phyloP scores from a whole-genome alignment of 495 filamentous ascomycete species.

The Cudoniella acicularis region DNA sequence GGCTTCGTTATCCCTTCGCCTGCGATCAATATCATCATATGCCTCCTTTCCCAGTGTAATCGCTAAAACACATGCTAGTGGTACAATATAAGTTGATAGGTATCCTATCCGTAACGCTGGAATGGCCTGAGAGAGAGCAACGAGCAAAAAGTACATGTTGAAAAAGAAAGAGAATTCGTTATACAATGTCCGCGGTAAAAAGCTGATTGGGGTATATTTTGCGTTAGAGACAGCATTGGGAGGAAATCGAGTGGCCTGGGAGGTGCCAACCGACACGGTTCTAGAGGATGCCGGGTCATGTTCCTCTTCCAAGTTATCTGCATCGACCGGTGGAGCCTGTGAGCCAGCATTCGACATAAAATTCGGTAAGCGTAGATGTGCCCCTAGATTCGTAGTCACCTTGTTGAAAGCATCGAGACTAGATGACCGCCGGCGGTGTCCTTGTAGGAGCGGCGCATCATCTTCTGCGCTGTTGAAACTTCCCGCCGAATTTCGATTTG shows the following conservation, averaged over 20 bases:
- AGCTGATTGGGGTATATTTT: constrained; percentile 95
- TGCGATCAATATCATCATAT: constrained; percentile 82
- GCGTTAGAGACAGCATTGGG: constrained; percentile 91
- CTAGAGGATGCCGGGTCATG: constrained; percentile 52
- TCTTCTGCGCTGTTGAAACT: constrained; percentile 50
- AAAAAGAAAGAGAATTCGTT: constrained; percentile 99
- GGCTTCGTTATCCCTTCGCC: constrained; percentile 85
- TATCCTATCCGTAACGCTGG: constrained; percentile 88
- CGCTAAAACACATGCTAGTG: constrained; percentile 82
- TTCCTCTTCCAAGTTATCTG: constrained; percentile 38
- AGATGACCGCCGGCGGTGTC: constrained; percentile 22
- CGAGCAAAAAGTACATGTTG: constrained; percentile 97
- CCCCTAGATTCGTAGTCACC: constrained; percentile 31
- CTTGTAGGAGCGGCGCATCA: constrained; percentile 59
- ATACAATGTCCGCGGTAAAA: constrained; percentile 89
- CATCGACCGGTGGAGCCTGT: constrained; percentile 28
- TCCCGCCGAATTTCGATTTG: constrained; percentile 49
- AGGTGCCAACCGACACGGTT: constrained; percentile 44
- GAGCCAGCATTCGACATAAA: constrained; percentile 41
- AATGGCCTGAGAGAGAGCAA: constrained; percentile 90
- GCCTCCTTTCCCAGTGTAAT: constrained; percentile 97
- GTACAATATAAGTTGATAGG: constrained; percentile 89
- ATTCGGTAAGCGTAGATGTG: constrained; percentile 44
- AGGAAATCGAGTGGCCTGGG: constrained; percentile 58
- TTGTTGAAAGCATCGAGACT: constrained; percentile 33